phyloP scores from a whole-genome alignment of 2,329 filamentous ascomycete species.

The Cyphellophora attinorum region DNA sequence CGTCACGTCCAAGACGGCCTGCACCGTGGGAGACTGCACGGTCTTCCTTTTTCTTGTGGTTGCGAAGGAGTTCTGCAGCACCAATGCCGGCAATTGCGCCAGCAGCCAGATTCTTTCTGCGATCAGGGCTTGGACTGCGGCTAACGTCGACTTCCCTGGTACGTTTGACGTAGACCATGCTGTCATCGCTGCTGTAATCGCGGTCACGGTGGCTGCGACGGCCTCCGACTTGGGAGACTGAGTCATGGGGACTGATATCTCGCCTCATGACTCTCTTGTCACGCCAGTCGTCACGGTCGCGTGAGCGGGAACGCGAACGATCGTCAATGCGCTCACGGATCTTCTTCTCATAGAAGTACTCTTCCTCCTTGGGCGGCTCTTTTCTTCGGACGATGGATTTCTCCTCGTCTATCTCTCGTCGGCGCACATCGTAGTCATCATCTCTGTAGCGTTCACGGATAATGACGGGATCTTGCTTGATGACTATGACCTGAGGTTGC shows the following conservation, averaged over 20 bases:
- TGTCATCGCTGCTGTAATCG: conserved; percentile 52
- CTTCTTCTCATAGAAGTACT: conserved; percentile 21
- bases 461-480: conserved; percentile 47
- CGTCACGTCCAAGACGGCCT: conserved; percentile 38
- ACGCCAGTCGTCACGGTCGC: conserved; percentile 54
- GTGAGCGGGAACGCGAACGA: conserved; percentile 14
- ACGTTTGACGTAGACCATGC: conserved; percentile 50
- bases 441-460: conserved; percentile 42
- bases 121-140: conserved; percentile 40
- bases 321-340: conserved; percentile 17
- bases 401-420: conserved; percentile 45
- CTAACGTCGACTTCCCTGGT: conserved; percentile 17
- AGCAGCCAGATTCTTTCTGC: conserved; percentile 50
- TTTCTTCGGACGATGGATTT: conserved; percentile 24
- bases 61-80: conserved; percentile 50
- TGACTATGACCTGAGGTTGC: conserved; percentile 37
- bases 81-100: conserved; percentile 52
- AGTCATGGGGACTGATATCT: conserved; percentile 42
- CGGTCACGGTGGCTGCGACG: conserved; percentile 28
- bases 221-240: conserved; percentile 38
- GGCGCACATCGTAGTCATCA: conserved; percentile 52
- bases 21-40: conserved; percentile 42
- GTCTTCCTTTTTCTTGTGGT: conserved; percentile 48
- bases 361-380: conserved; percentile 15
- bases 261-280: conserved; percentile 47